Conservation (phyloP, 1,139 yeast species). For the Geotrichum australiense region DNA sequence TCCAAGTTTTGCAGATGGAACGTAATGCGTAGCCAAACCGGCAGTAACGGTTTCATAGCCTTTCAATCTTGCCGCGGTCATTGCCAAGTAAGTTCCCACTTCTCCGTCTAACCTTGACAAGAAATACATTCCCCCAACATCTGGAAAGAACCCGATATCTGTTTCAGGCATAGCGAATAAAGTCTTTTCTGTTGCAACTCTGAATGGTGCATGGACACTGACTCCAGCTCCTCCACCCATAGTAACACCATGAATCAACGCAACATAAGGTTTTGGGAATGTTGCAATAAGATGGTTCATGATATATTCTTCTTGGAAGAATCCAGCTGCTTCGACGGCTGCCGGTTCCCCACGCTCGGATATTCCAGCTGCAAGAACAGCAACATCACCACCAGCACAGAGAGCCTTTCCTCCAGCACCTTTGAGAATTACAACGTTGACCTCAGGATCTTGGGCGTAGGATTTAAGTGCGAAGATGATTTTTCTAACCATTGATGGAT, state of each 20-base stretch:
- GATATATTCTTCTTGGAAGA: conserved; percentile 76
- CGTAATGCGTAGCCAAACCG: conserved; percentile 89
- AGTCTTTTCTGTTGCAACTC: conserved; percentile 86
- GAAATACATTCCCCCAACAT: conserved; percentile 90
- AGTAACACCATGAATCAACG: conserved; percentile 85
- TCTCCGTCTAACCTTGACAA: conserved; percentile 76
- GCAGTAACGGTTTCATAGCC: conserved; percentile 76
- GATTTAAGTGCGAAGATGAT: conserved; percentile 72
- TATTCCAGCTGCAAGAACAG: conserved; percentile 53
- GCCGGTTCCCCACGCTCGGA: conserved; percentile 39
- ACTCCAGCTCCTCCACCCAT: conserved; percentile 99
- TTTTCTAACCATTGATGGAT: conserved; percentile 66
- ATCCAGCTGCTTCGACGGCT: conserved; percentile 43
- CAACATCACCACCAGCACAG: conserved; percentile 88
- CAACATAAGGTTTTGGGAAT: conserved; percentile 74
- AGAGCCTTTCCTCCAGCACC: conserved; percentile 50
- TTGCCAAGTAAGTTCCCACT: conserved; percentile 76
- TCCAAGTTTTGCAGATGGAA: conserved; percentile 56
- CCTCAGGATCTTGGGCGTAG: conserved; percentile 60
- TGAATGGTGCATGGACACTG: conserved; percentile 86
- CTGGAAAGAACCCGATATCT: conserved; percentile 95
- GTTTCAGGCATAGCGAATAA: conserved; percentile 97
- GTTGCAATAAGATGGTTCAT: conserved; percentile 75
- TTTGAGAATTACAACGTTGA: conserved; percentile 60
- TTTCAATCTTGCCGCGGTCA: conserved; percentile 71